Evolutionary conservation across 1,139 yeast genomes (phyloP).

Genomic region (Sugiyamaella xylanicola): DNA sequence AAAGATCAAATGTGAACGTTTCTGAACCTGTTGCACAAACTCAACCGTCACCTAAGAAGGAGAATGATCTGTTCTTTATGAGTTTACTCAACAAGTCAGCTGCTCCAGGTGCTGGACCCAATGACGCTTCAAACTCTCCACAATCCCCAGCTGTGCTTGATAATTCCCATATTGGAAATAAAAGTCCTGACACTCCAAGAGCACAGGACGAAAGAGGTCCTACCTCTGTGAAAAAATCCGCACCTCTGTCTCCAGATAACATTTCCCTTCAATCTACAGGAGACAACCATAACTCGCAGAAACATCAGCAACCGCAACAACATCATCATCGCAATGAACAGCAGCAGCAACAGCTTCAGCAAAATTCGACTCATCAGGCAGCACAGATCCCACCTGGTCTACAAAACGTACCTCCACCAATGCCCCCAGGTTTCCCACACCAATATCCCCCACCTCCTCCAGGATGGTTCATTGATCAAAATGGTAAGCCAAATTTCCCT

Average conservation of each 20-base stretch:
- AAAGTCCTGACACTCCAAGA: neutral
- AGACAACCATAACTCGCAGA: neutral
- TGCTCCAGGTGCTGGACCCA: constrained; percentile 12
- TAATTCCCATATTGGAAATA: neutral
- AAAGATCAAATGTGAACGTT: neutral
- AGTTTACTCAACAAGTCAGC: constrained; percentile 35
- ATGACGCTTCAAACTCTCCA: constrained; percentile 3
- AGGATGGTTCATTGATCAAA: constrained; percentile 30
- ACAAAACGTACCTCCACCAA: constrained; percentile 6
- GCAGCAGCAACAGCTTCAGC: constrained; percentile 12
- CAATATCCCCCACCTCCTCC: constrained; percentile 30
- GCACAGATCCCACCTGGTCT: constrained; percentile 20
- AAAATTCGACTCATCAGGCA: constrained; percentile 4
- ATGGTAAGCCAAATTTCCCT: constrained; percentile 26
- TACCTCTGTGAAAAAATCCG: no score
- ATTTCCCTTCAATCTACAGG: neutral
- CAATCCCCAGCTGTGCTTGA: constrained; percentile 12
- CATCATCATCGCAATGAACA: constrained; percentile 9
- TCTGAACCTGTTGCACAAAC: neutral
- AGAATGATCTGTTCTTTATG: constrained; percentile 38
- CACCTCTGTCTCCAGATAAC: neutral
- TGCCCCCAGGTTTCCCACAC: constrained; percentile 10
- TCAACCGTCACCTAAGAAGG: constrained; percentile 17
- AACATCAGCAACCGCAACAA: constrained; percentile 19
- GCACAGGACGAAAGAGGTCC: no score